Evolutionary conservation across 805 yeast genomes (phyloP), one percentile per base, ranked within the genome.

Genomic region (Maudiozyma pseudohumilis): DNA sequence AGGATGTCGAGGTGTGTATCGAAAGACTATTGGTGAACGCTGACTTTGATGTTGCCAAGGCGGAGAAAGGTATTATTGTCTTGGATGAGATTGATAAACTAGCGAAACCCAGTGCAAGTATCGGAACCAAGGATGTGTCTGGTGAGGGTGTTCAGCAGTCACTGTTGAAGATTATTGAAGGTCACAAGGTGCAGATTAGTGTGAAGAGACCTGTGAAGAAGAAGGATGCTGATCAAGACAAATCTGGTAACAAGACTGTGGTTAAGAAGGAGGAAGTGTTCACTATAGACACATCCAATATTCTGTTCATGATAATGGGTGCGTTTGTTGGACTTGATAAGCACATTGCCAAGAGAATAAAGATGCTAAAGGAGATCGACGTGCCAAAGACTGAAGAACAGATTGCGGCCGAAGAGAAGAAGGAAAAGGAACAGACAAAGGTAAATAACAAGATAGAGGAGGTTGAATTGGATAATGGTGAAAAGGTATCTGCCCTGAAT

Each of bases 91-190:
- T 75, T 16, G 80, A 75, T 45, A 75, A 74, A 43, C 49, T 76
- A 9, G 69, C 80, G 0, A 72, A 70, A 43, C 71, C 74, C 1
- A 54, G 68, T 1, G 63, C 64, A 10, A 55, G 60, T 25, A 61
- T 63, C 24, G 76, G 75, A 4, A 65, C 74, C 0, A 70, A 72
- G 43, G 81, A 75, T 51, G 75, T 75, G 2, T 63, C 78, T 1
- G 81, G 81, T 6, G 80, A 75, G 53, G 80, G 81, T 34, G 80
- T 75, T 13, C 81, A 75, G 45, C 80, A 75, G 46, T 72, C 79
- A 0, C 50, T 75, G 11, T 48, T 75, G 43, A 75, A 75, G 46
- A 59, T 75, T 32, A 63, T 75, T 26, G 81, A 75, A 48, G 81
- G 81, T 2, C 68, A 75, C 15, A 64, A 59, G 10, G 69, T 75